Conservation (phyloP, 2,329 filamentous ascomycete species). For the Phaeosphaeriaceae sp. region DNA sequence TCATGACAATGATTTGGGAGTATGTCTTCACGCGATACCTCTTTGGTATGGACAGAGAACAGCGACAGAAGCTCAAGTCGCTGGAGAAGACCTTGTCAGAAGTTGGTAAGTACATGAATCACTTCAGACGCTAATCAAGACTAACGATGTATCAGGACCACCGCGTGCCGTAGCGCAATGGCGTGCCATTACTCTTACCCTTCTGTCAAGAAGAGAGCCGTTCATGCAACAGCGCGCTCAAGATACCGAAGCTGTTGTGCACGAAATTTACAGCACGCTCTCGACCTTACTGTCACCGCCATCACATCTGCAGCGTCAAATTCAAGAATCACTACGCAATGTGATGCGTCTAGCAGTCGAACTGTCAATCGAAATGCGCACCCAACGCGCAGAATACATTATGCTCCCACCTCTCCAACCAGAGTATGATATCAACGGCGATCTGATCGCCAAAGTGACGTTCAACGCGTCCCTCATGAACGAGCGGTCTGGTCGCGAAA, state of each 20-base stretch:
- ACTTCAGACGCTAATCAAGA: background rate
- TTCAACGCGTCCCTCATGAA: slow-evolving; percentile 97
- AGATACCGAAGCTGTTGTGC: slow-evolving; percentile 94
- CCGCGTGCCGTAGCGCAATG: slow-evolving; percentile 91
- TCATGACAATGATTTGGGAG: slow-evolving; percentile 99
- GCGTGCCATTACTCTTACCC: slow-evolving; percentile 92
- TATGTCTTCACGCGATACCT: slow-evolving; percentile 97
- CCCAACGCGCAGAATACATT: slow-evolving; percentile 94
- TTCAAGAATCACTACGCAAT: slow-evolving; percentile 82
- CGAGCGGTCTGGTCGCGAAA: slow-evolving; percentile 77
- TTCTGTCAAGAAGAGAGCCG: slow-evolving; percentile 79
- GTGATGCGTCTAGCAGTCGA: slow-evolving; percentile 89
- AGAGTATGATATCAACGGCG: slow-evolving; percentile 92
- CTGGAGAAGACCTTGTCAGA: slow-evolving; percentile 91
- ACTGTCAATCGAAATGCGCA: slow-evolving; percentile 95
- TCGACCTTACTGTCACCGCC: slow-evolving; percentile 87
- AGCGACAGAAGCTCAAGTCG: slow-evolving; percentile 95
- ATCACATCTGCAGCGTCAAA: slow-evolving; percentile 77
- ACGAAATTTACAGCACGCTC: slow-evolving; percentile 86
- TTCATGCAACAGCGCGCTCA: slow-evolving; percentile 84
- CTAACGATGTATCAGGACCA: slow-evolving; percentile 59
- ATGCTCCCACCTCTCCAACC: slow-evolving; percentile 96
- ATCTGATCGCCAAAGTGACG: slow-evolving; percentile 82
- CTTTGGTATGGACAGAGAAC: slow-evolving; percentile 97
- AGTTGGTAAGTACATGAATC: slow-evolving; percentile 61